Evolutionary conservation across 2,329 filamentous ascomycete genomes (phyloP).

Genomic region (Aspergillus sp.): DNA sequence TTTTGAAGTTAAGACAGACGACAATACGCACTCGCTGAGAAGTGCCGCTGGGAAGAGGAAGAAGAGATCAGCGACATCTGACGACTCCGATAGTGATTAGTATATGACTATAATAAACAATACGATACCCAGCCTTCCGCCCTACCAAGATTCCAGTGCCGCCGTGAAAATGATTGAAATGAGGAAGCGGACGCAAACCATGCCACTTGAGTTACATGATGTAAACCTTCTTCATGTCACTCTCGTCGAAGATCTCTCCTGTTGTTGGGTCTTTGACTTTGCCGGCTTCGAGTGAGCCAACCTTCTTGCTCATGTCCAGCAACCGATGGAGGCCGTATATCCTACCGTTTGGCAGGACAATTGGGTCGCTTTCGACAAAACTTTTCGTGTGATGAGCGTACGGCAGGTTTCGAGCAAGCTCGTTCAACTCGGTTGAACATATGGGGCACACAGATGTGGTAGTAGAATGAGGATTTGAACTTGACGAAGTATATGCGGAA

Average conservation of each 20-base stretch:
- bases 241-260: constrained; percentile 66
- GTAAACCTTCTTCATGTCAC: constrained; percentile 81
- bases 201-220: constrained; percentile 65
- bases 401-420: constrained; percentile 83
- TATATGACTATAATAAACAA: constrained; percentile 6
- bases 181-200: not conserved
- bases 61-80: constrained; percentile 37
- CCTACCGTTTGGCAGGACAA: constrained; percentile 83
- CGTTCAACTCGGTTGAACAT: constrained; percentile 92
- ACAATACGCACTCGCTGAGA: constrained; percentile 15
- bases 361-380: constrained; percentile 83
- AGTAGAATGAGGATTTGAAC: constrained; percentile 57
- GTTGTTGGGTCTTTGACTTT: constrained; percentile 79
- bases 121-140: not conserved
- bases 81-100: constrained; percentile 41
- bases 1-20: constrained; percentile 47
- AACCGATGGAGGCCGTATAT: constrained; percentile 80
- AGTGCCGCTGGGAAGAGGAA: constrained; percentile 35
- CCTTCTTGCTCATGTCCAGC: constrained; percentile 76
- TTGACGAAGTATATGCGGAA: constrained; percentile 64
- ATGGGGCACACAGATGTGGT: constrained; percentile 87
- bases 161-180: not conserved
- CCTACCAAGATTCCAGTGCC: not conserved
- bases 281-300: constrained; percentile 65
- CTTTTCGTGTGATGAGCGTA: constrained; percentile 96